phyloP scores from a whole-genome alignment of 2,329 filamentous ascomycete species.

The Berkeleyomyces basicola region DNA sequence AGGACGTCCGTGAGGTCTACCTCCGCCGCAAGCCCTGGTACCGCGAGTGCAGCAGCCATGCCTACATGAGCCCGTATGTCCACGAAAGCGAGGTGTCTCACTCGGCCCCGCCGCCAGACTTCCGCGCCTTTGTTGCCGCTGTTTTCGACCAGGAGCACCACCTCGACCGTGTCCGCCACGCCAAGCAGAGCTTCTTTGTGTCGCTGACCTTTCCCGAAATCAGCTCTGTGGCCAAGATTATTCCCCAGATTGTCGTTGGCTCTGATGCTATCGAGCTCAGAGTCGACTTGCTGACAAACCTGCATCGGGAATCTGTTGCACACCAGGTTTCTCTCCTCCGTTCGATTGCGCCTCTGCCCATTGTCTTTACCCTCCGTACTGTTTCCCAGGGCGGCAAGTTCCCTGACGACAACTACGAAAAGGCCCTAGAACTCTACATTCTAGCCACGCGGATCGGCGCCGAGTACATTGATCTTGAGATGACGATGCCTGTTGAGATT shows the following conservation, averaged over 20 bases:
- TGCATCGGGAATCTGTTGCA: conserved; percentile 58
- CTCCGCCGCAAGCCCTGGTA: conserved; percentile 78
- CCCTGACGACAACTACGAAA: conserved; percentile 56
- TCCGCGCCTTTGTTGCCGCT: conserved; percentile 19
- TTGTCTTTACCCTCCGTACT: conserved; percentile 87
- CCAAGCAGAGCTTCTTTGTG: conserved; percentile 77
- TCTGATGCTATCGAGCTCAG: conserved; percentile 86
- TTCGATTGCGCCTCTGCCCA: conserved; percentile 52
- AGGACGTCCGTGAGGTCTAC: conserved; percentile 86
- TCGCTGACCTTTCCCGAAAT: conserved; percentile 73
- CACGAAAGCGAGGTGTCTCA: conserved; percentile 7
- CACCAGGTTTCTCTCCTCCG: conserved; percentile 70
- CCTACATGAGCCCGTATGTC: conserved; percentile 61
- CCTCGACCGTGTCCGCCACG: conserved; percentile 27
- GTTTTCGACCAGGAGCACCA: conserved; percentile 24
- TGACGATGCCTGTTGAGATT: conserved; percentile 65
- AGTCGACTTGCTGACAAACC: conserved; percentile 75
- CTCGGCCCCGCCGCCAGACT: conserved; percentile 11
- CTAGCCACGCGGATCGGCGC: conserved; percentile 68
- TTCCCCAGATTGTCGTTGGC: conserved; percentile 62
- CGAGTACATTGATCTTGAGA: conserved; percentile 87
- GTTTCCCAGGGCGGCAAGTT: conserved; percentile 75
- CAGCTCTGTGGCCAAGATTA: conserved; percentile 40
- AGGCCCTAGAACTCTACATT: conserved; percentile 57
- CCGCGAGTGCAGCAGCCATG: conserved; percentile 80